A percentile compares a stretch with the other conserved stretches of the same genome.
Conservation (phyloP, 2,329 filamentous ascomycete genomes). For the Epichloe sp. region DNA sequence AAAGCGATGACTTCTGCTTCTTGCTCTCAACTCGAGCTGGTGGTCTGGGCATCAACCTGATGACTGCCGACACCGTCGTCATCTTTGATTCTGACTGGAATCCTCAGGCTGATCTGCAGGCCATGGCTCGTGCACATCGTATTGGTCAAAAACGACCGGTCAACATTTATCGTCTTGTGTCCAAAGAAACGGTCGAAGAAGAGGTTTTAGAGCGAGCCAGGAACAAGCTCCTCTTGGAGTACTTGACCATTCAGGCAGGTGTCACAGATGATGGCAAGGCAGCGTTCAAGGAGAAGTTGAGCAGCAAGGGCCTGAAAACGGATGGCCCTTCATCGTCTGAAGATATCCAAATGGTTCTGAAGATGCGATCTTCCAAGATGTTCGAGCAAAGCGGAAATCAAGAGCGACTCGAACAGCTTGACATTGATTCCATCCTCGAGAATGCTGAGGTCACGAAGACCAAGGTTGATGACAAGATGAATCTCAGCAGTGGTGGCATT, state of each 20-base stretch:
- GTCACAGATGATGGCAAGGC: conserved; percentile 92
- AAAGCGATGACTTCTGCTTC: conserved; percentile 93
- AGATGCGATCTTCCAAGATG: conserved; percentile 97
- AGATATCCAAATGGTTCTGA: conserved; percentile 91
- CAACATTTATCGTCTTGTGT: conserved; percentile 90
- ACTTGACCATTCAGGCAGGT: conserved; percentile 91
- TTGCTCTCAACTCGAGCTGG: conserved; percentile 88
- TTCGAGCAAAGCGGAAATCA: conserved; percentile 97
- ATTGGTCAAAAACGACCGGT: conserved; percentile 95
- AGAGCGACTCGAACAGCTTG: conserved; percentile 88
- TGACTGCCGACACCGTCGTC: conserved; percentile 96
- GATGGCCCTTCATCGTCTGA: conserved; percentile 82
- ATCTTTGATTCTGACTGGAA: conserved; percentile 99
- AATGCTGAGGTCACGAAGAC: conserved; percentile 97
- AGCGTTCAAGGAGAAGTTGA: conserved; percentile 59
- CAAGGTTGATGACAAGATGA: conserved; percentile 83
- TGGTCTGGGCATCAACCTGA: conserved; percentile 95
- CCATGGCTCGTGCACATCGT: conserved; percentile 95
- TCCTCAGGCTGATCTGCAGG: conserved; percentile 91
- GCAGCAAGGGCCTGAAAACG: conserved; percentile 59
- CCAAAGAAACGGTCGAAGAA: conserved; percentile 96
- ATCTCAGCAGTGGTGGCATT: conserved; percentile 75
- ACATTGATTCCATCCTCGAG: conserved; percentile 92
- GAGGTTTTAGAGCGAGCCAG: conserved; percentile 91
- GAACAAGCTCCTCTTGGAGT: conserved; percentile 95